Percentiles rank a stretch among this genome's conserved stretches.
Conservation (phyloP, 768 basidiomycete genomes). For the Rhodosporidiobolus odoratus region DNA sequence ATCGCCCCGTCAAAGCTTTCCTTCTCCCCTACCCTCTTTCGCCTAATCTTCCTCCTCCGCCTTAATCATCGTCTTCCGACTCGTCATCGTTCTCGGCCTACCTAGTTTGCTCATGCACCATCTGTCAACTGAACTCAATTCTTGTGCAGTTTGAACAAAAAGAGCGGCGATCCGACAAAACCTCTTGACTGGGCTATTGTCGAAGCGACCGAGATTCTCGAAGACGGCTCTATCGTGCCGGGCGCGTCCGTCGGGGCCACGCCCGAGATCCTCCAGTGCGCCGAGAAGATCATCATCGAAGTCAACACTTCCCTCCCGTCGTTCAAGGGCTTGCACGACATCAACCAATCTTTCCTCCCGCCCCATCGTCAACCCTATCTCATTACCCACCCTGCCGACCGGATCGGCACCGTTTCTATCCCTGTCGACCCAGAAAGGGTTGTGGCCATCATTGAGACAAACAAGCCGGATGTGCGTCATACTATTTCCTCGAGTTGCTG, state of each 20-base stretch:
- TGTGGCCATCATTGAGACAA: slow-evolving; percentile 42
- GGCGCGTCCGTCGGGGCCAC: slow-evolving; percentile 44
- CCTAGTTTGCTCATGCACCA: no score
- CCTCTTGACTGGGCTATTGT: slow-evolving; percentile 44
- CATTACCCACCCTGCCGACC: slow-evolving; percentile 36
- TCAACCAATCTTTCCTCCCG: slow-evolving; percentile 40
- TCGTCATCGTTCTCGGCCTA: no score
- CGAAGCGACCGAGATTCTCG: slow-evolving; percentile 42
- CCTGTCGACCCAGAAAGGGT: slow-evolving; percentile 42
- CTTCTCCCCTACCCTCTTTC: no score
- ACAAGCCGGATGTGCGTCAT: slow-evolving; percentile 37
- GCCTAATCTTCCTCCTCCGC: no score
- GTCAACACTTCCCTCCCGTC: slow-evolving; percentile 43
- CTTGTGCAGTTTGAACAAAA: slow-evolving; percentile 30
- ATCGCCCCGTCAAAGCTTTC: no score
- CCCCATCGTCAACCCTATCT: slow-evolving; percentile 44
- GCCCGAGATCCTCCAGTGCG: slow-evolving; percentile 43
- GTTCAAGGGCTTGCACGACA: slow-evolving; percentile 43
- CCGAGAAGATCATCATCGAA: slow-evolving; percentile 45
- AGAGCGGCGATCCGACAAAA: slow-evolving; percentile 31
- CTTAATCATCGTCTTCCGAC: no score
- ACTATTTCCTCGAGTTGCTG: neutral
- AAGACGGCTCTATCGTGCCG: slow-evolving; percentile 42
- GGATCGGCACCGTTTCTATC: slow-evolving; percentile 41
- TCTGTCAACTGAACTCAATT: no score